A percentile compares a stretch with the other conserved stretches of the same genome.
phyloP scores from a whole-genome alignment of 2,329 filamentous ascomycete genomes.

The Pestalotiopsis fici region DNA sequence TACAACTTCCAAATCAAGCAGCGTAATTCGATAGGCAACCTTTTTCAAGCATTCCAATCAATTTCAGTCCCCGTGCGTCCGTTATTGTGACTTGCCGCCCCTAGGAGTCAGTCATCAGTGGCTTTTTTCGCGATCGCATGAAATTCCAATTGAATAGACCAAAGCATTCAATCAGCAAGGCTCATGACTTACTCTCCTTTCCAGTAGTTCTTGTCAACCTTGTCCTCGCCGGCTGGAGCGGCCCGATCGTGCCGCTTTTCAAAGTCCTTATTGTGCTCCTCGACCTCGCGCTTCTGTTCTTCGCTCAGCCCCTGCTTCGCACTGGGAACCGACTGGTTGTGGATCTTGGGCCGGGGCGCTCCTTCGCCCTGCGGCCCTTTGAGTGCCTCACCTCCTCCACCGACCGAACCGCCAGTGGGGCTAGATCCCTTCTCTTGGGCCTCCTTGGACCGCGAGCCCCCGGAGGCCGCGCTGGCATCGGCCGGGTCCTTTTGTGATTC shows the following conservation, averaged over 20 bases:
- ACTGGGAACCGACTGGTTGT: slow-evolving; percentile 45
- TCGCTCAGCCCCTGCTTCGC: slow-evolving; percentile 38
- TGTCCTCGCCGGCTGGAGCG: slow-evolving; percentile 41
- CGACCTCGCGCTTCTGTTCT: slow-evolving; percentile 58
- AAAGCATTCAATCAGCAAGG: too few relatives aligned
- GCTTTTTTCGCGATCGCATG: background rate
- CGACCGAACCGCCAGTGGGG: slow-evolving; percentile 28
- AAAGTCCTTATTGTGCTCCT: slow-evolving; percentile 60
- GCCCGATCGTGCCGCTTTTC: slow-evolving; percentile 53
- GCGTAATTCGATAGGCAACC: background rate
- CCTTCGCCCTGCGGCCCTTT: slow-evolving; percentile 31
- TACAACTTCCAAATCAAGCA: background rate
- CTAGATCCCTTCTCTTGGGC: slow-evolving; percentile 36
- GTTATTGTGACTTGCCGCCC: slow-evolving; percentile 8
- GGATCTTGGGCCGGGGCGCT: slow-evolving; percentile 51
- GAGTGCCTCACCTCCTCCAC: slow-evolving; percentile 30
- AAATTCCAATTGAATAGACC: background rate
- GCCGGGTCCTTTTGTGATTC: slow-evolving; percentile 23
- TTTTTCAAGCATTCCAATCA: slow-evolving; percentile 25
- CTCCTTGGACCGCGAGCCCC: slow-evolving; percentile 39
- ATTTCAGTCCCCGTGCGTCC: slow-evolving; percentile 18
- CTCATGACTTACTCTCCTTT: slow-evolving; percentile 35
- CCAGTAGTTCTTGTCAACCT: slow-evolving; percentile 60
- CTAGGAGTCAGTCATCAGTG: slow-evolving; percentile 3
- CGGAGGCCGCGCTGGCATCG: slow-evolving; percentile 35